These are phyloP conservation scores for Melastoma malabathricum DNA, from an alignment of 345 rosid genomes.

Conservation along the genomic window DNA sequence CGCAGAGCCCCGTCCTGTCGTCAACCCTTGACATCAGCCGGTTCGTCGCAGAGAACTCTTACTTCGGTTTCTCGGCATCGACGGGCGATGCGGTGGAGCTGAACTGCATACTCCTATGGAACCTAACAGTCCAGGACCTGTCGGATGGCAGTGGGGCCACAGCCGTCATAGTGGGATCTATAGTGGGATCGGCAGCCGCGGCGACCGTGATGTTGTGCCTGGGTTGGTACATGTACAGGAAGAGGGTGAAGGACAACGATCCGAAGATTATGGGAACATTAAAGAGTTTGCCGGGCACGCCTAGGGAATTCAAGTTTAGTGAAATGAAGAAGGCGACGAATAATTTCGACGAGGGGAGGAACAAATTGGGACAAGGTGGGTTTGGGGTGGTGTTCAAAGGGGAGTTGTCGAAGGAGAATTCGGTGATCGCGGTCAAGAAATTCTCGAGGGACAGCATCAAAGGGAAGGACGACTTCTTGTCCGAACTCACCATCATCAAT, in stretches of 20 bases:
- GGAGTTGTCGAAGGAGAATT: conserved; percentile 23
- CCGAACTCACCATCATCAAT: conserved; percentile 51
- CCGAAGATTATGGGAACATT: conserved; percentile 29
- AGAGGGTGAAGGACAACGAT: conserved; percentile 12
- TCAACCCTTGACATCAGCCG: conserved; percentile 23
- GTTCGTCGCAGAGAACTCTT: conserved; percentile 22
- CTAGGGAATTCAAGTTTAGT: conserved; percentile 30
- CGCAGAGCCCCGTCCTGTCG: conserved; percentile 14
- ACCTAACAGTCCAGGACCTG: conserved; percentile 32
- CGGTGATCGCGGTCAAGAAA: conserved; percentile 39
- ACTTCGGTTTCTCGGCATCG: conserved; percentile 46
- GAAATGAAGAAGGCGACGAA: conserved; percentile 51
- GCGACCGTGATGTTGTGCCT: conserved; percentile 7
- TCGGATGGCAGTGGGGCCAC: background rate
- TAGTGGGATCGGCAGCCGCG: conserved; percentile 13
- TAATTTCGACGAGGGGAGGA: conserved; percentile 30
- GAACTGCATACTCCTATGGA: conserved; percentile 42
- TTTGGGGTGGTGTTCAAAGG: conserved; percentile 45
- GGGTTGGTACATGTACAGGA: conserved; percentile 9
- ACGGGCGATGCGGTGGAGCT: conserved; percentile 29
- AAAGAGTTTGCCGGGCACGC: conserved; percentile 36
- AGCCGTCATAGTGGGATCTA: conserved; percentile 13
- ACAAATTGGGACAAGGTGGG: conserved; percentile 47
- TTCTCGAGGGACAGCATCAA: conserved; percentile 26
- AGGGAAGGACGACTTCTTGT: conserved; percentile 41